A percentile compares a stretch with the other conserved stretches of the same genome.
These are phyloP conservation scores for Sequoia sempervirens DNA, from an alignment of 75 land plant genomes.

Conservation along the genomic window DNA sequence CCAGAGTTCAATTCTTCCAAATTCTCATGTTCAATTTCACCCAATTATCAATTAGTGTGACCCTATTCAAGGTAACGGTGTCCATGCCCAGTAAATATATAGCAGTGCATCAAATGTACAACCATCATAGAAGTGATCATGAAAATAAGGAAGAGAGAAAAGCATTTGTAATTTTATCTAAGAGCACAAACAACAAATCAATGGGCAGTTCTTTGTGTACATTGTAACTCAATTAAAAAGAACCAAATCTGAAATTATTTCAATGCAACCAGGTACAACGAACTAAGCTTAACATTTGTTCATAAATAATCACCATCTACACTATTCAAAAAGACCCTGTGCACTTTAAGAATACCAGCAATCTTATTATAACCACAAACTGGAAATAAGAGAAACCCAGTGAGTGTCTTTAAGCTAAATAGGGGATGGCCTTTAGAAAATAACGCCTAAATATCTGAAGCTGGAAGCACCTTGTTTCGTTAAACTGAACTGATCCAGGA, in stretches of 20 bases:
- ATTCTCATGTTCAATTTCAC: not conserved
- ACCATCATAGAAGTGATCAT: not conserved
- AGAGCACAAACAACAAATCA: not conserved
- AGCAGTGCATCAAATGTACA: not conserved
- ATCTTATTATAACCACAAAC: not conserved
- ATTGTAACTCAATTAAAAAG: not conserved
- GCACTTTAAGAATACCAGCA: not conserved
- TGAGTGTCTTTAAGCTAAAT: not conserved
- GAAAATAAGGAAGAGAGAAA: not conserved
- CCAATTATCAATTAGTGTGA: not conserved
- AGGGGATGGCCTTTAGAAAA: not conserved
- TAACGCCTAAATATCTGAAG: not conserved
- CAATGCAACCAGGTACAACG: not conserved
- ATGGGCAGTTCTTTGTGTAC: not conserved
- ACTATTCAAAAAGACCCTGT: not conserved
- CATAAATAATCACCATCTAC: not conserved
- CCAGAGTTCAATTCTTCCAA: constrained; percentile 5
- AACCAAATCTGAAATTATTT: not conserved
- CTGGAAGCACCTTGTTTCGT: not conserved
- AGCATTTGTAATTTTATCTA: not conserved
- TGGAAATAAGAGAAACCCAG: not conserved
- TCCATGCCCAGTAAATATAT: not conserved
- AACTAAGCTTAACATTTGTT: not conserved
- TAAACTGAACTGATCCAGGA: not conserved
- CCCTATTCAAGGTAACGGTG: not conserved